Base-by-base conservation (phyloP, 352 stramenopile species). In the Discostella stelligera region DNA sequence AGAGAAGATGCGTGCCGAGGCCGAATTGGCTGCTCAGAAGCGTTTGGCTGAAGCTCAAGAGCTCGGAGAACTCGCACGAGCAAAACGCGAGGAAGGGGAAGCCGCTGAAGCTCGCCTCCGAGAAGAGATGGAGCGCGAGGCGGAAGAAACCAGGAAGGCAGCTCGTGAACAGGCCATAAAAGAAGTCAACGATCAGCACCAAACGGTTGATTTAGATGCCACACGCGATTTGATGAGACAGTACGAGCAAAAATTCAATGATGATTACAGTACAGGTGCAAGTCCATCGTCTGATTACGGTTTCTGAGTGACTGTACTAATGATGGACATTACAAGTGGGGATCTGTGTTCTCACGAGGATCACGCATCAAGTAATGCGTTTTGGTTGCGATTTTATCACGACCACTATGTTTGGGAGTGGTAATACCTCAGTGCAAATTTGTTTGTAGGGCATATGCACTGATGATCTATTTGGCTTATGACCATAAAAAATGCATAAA, bases 201-300 rank as follows among this genome's bases (percentile, higher is more conserved):
- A 87, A 58, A 91, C 85, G 23, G 81, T 93, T 75, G 85, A 93
- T 77, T 67, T 93, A 30, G 88, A 93, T 49, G 83, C 62, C 23
- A 80, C 90, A 56, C 73, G 88, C 41, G 80, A 91, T 67, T 66
- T 93, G 3, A 91, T 93, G 85, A 85, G 75, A 58, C 69, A 91
- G 63, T 90, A 87, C 46, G 88, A 93, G 66, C 79, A 88, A 70
- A 87, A 80, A 71, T 91, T 84, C 54, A 69, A 87, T 46, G 84
- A 89, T 58, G 85, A 90, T 66, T 84, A 91, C 39, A 76, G 71
- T 66, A 67, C 77, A 23, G 88, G 85, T 37, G 79, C 73, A 53
- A 91, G 85, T 82, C 85, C 88, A 56, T 84, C 77, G 25, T 91
- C 88, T 41, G 88, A 93, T 62, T 93, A 90, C 85, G 88, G 88